Base-by-base conservation (phyloP, 768 basidiomycete genomes). In the Boletus pseudo-olivaceus region DNA sequence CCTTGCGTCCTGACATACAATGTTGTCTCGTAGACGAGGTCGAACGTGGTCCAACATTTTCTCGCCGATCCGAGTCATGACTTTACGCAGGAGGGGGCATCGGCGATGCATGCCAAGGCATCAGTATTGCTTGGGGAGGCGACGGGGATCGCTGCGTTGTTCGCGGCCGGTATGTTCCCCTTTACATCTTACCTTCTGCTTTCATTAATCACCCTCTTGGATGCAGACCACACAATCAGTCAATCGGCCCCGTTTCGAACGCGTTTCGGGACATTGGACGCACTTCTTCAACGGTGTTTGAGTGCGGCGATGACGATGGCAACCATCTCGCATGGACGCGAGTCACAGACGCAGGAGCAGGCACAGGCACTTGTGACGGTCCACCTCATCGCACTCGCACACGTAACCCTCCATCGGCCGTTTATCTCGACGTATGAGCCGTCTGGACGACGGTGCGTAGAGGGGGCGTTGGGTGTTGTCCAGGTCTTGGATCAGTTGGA, bases 191-290 rank as follows among this genome's bases (percentile, higher is more conserved):
- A 27, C 46, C 38, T 33, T 12, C n/a, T 9, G 26, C 9, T 14
- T n/a, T 34, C 4, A 20, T n/a, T 7, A 8, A 11, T 32, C 10
- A 34, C 30, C 9, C 11, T 15, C 17, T 45, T 47, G 26, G 15
- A 27, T 58, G 10, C 44, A 82, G 81, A 77, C 47, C 73, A 73
- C 62, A 63, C 72, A 9, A 66, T 70, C 40, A 64, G 73, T 30
- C 80, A 82, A 52, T 69, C 72, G 27, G 66, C 75, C 51, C 67
- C 73, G 5, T 80, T 80, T 51, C 70, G 70, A 26, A 64, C 69
- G 14, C 74, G 76, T 7, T 81, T 82, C 20, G 71, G 70, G 39
- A 75, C 74, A 3, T 65, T 82, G 51, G 77, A 80, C 55, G 63
- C 69, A 32, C 71, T 82, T 43, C 77, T 82, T 35, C 76, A 77